Conservation (phyloP, 1,284 basidiomycete species). For the Apiotrichum domesticum region DNA sequence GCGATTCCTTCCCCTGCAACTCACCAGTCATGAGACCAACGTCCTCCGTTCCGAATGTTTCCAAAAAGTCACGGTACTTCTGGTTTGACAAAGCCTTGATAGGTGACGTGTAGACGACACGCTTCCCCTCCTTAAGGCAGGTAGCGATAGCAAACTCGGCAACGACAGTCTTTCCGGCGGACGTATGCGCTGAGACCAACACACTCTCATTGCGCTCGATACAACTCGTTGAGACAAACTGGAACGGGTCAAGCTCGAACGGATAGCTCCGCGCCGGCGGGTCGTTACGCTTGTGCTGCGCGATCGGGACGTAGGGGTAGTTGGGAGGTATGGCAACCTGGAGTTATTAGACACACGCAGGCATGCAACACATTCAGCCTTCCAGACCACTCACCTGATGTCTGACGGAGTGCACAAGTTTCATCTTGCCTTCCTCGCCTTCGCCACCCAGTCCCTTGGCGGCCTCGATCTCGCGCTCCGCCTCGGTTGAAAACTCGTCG, state of each 20-base stretch:
- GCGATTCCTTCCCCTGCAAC: not conserved
- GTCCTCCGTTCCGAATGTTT: constrained; percentile 76
- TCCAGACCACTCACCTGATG: constrained; percentile 41
- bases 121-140: constrained; percentile 75
- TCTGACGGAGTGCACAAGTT: constrained; percentile 45
- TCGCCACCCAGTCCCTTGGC: constrained; percentile 69
- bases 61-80: constrained; percentile 96
- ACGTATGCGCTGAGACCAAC: constrained; percentile 96
- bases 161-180: constrained; percentile 98
- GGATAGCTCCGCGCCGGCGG: constrained; percentile 91
- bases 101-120: constrained; percentile 98
- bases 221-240: constrained; percentile 85
- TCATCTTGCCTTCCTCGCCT: constrained; percentile 45
- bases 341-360: constrained; percentile 51
- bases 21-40: constrained; percentile 95
- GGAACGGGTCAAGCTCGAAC: constrained; percentile 96
- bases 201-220: constrained; percentile 98
- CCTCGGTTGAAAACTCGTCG: constrained; percentile 84
- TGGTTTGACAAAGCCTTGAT: constrained; percentile 99
- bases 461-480: constrained; percentile 77
- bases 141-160: constrained; percentile 99
- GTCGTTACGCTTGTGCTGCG: constrained; percentile 81
- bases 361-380: no score
- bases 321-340: constrained; percentile 92
- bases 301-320: constrained; percentile 86